Conservation (phyloP, 2,329 filamentous ascomycete species). For the Drechmeria coniospora region DNA sequence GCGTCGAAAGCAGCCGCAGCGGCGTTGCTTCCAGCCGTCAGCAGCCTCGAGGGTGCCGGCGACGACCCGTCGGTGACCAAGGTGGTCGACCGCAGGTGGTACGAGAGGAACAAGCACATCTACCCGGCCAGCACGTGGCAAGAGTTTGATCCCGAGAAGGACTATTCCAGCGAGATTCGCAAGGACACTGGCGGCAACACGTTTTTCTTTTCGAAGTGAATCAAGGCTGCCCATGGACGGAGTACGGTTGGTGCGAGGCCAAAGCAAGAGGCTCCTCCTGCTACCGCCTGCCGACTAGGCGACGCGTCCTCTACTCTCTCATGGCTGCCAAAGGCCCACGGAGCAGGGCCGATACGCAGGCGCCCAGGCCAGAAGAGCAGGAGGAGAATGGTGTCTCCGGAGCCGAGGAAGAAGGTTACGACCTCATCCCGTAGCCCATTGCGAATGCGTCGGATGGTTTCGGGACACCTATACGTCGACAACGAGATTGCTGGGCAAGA, state of each 20-base stretch:
- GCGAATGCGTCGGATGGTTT: constrained; percentile 18
- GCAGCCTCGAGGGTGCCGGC: constrained; percentile 53
- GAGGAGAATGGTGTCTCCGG: constrained; percentile 31
- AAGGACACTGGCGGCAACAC: constrained; percentile 81
- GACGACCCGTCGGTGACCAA: constrained; percentile 77
- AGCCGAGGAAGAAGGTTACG: constrained; percentile 33
- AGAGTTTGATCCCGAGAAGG: constrained; percentile 79
- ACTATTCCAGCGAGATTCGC: constrained; percentile 63
- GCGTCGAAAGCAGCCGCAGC: constrained; percentile 22
- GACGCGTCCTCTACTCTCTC: constrained; percentile 1
- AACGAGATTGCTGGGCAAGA: constrained; percentile 13
- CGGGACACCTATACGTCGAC: constrained; percentile 22
- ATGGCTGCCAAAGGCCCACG: constrained; percentile 10
- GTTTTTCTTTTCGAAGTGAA: constrained; percentile 63
- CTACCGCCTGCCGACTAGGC: constrained; percentile 1
- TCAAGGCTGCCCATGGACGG: not conserved
- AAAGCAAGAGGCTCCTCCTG: not conserved
- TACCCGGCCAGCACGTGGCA: constrained; percentile 94
- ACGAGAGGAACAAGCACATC: constrained; percentile 95
- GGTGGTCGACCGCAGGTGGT: constrained; percentile 92
- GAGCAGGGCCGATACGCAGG: constrained; percentile 26
- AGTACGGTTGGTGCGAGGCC: not conserved
- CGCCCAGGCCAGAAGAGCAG: constrained; percentile 44
- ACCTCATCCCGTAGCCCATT: constrained; percentile 37
- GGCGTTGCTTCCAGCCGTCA: constrained; percentile 28